Base-by-base conservation (phyloP, 23 red algal species). In the Cyanidiococcus yangmingshanensis region DNA sequence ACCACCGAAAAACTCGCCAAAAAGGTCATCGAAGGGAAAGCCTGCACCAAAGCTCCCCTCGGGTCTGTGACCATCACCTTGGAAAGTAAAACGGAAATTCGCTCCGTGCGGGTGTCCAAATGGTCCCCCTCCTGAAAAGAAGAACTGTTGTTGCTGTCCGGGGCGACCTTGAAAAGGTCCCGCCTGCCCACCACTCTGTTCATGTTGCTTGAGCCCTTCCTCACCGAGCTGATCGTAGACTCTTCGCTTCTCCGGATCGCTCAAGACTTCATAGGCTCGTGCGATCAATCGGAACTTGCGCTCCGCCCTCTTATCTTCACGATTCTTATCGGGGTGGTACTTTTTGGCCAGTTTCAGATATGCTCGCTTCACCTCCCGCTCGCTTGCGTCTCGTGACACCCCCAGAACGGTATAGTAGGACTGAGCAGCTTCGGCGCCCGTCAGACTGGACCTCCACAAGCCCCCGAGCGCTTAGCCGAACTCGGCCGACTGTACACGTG, bases 271-370 rank as follows among this genome's bases (percentile, higher is more conserved):
- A 58, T 90, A 90, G 32, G 92, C 92, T 27, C 74, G 41, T 21
- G 85, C 77, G 0, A 96, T 79, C 63, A 90, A 75, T 37, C 84
- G 84, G 58, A 91, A 91, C 59, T 88, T 93, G 32, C 80, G 58
- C 80, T 87, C 90, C 40, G 77, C 82, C 18, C 79, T 83, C 33
- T 83, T 82, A 74, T 90, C 84, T 0, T 85, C 92, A 0, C 80
- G 86, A 50, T 90, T 83, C 84, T 96, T 96, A 68, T 96, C 92
- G 0, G 92, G 92, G 67, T 96, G 92, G 71, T 90, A 87, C 38
- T 80, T 45, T 39, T 87, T 86, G 2, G 92, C 92, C 35, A 90
- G 74, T 41, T 77, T 50, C 16, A 77, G 78, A 71, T 96, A 96
- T 38, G 82, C 79, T 59, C 86, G 89, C 51, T 95, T 95, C 41